phyloP scores from a whole-genome alignment of 1,284 basidiomycete genomes.

The Microbotryomycetes sp. region DNA sequence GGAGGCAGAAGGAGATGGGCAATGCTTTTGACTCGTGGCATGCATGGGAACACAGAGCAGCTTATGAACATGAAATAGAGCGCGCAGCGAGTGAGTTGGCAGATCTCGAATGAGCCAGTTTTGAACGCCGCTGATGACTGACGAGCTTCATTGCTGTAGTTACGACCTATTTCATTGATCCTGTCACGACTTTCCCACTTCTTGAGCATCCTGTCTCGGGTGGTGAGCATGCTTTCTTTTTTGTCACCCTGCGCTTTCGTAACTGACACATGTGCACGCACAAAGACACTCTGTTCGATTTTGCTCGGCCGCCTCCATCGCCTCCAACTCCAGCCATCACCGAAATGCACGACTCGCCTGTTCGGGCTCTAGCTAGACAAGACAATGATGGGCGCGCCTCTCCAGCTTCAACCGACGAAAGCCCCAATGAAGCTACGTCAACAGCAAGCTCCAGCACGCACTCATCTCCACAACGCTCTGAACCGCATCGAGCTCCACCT shows the following conservation, averaged over 20 bases:
- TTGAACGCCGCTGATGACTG: background rate
- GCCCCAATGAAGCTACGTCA: too few species aligned
- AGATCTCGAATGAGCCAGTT: background rate
- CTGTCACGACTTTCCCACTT: constrained; percentile 15
- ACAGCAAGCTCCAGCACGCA: background rate
- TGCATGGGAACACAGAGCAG: constrained; percentile 18
- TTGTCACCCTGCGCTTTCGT: background rate
- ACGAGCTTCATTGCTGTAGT: background rate
- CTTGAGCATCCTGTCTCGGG: constrained; percentile 4
- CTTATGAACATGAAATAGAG: constrained; percentile 16
- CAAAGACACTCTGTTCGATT: background rate
- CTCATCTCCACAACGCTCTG: background rate
- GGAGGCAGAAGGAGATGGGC: background rate
- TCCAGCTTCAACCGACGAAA: too few species aligned
- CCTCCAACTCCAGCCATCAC: too few species aligned
- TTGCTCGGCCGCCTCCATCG: background rate
- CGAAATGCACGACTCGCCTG: too few species aligned
- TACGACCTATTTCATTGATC: constrained; percentile 15
- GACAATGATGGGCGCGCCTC: too few species aligned
- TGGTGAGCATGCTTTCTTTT: constrained; percentile 2
- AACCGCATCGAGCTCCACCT: constrained; percentile 45
- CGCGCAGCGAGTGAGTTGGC: constrained; percentile 9
- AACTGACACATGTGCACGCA: background rate
- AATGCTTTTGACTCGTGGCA: constrained; percentile 10
- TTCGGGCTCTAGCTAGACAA: too few species aligned